Base-by-base conservation (phyloP, 2,329 filamentous ascomycete genomes). In the Helminthosporium solani region DNA sequence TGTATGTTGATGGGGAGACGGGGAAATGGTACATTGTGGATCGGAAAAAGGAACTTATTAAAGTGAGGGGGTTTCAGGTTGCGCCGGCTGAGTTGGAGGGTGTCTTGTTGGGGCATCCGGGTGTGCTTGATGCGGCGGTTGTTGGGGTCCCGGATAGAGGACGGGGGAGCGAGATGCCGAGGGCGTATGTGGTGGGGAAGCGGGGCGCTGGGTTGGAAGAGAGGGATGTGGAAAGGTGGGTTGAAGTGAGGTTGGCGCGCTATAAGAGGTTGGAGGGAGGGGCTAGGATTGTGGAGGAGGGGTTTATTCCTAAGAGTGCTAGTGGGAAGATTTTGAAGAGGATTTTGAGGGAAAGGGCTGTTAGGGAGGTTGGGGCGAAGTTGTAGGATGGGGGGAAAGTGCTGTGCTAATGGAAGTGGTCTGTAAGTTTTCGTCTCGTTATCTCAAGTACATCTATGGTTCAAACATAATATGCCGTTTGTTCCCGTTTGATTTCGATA, bases 171-270 rank as follows among this genome's bases (percentile, higher is more conserved):
- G 48, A 67, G 16, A 58, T 39, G 19, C 33, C 35, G 15, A 30
- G 42, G 18, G 42, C 42, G 12, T 77, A 77, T 57, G 64, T 78
- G 3, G 72, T 77, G 3, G 3, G 33, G 18, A 34, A 9, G 33
- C 2, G 15, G n/a, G 6, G n/a, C 4, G 18, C 18, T 16, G 6
- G n/a, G 33, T 34, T 18, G 18, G n/a, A 18, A 2, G 51, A 58
- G 35, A 47, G 53, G 16, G 56, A 58, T 4, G 49, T 73, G 7
- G 63, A 67, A 38, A 35, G 34, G 6, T 63, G 63, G 36, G 53
- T 73, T 45, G 49, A 49, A 6, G 47, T 54, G 19, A 53, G 50
- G 27, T 44, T 74, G 31, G 67, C 70, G 11, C 60, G 58, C 18
- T 39, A 39, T 39, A 39, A 39, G 23, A 14, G 36, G 14, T 16